phyloP scores from a whole-genome alignment of 2,329 filamentous ascomycete genomes.

The Elsinoe batatas region DNA sequence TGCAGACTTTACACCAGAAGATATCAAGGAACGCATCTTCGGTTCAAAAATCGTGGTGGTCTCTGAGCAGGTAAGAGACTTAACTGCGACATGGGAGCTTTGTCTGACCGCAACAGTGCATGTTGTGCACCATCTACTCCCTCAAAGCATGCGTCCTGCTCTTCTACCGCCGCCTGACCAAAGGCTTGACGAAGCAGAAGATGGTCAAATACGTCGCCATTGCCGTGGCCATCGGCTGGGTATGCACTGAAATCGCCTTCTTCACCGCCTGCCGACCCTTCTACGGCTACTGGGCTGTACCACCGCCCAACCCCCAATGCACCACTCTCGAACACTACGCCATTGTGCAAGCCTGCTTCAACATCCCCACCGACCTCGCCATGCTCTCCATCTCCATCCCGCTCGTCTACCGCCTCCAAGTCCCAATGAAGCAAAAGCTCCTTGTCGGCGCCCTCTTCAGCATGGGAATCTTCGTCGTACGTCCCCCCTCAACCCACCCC shows the following conservation, averaged over 20 bases:
- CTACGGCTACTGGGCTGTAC: conserved; percentile 48
- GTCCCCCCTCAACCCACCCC: conserved; percentile 3
- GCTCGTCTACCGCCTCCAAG: conserved; percentile 39
- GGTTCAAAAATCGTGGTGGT: conserved; percentile 37
- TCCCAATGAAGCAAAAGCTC: conserved; percentile 43
- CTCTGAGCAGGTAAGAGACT: conserved; percentile 32
- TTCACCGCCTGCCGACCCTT: conserved; percentile 46
- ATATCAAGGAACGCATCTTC: conserved; percentile 35
- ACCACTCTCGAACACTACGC: conserved; percentile 48
- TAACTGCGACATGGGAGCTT: background rate
- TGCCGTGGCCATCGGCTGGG: conserved; percentile 39
- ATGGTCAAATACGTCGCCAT: conserved; percentile 40
- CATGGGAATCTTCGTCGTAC: conserved; percentile 41
- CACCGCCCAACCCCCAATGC: conserved; percentile 45
- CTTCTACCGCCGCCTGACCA: conserved; percentile 47
- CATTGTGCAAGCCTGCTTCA: conserved; percentile 49
- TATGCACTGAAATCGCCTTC: conserved; percentile 47
- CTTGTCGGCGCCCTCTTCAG: conserved; percentile 41
- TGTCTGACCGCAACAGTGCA: conserved; percentile 35
- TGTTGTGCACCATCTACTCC: conserved; percentile 48
- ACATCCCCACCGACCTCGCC: conserved; percentile 49
- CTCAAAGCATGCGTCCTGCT: conserved; percentile 49
- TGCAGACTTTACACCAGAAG: conserved; percentile 27
- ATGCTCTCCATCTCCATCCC: conserved; percentile 50
- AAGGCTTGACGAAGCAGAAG: conserved; percentile 38